Evolutionary conservation across 1,139 yeast genomes (phyloP).

Genomic region (Candida sp.): DNA sequence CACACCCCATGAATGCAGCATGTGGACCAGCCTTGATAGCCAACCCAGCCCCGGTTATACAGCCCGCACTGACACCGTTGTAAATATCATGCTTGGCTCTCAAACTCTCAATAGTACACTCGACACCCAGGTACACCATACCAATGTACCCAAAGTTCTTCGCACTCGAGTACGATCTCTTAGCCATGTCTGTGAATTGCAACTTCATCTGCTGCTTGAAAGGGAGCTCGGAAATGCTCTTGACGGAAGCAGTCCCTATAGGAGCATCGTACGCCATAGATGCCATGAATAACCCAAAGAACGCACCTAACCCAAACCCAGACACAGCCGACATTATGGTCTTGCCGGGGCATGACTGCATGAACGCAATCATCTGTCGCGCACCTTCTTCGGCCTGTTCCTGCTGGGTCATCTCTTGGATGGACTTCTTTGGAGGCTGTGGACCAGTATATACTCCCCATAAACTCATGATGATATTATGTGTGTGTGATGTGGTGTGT

Average conservation of each 20-base stretch:
- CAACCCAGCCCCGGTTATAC: slow-evolving; percentile 91
- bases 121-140: slow-evolving; percentile 92
- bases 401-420: slow-evolving; percentile 81
- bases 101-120: slow-evolving; percentile 83
- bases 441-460: slow-evolving; percentile 26
- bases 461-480: slow-evolving; percentile 10
- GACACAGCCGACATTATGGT: slow-evolving; percentile 91
- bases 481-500: not conserved
- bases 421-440: slow-evolving; percentile 39
- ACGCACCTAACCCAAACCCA: slow-evolving; percentile 96
- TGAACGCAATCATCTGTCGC: slow-evolving; percentile 76
- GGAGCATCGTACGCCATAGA: slow-evolving; percentile 89
- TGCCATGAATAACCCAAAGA: slow-evolving; percentile 97
- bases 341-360: slow-evolving; percentile 97
- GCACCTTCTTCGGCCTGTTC: slow-evolving; percentile 96
- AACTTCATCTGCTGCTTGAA: slow-evolving; percentile 91
- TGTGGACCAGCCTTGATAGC: slow-evolving; percentile 95
- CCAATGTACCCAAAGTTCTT: slow-evolving; percentile 97
- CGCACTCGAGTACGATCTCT: slow-evolving; percentile 84
- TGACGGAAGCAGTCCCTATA: slow-evolving; percentile 58
- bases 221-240: slow-evolving; percentile 78
- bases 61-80: slow-evolving; percentile 94
- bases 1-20: slow-evolving; percentile 92
- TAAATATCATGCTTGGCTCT: slow-evolving; percentile 94
- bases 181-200: slow-evolving; percentile 93